A percentile compares a stretch with the other conserved stretches of the same genome.
Evolutionary conservation across 2,329 filamentous ascomycete species (phyloP).

Genomic region (Pseudogymnoascus sp.): DNA sequence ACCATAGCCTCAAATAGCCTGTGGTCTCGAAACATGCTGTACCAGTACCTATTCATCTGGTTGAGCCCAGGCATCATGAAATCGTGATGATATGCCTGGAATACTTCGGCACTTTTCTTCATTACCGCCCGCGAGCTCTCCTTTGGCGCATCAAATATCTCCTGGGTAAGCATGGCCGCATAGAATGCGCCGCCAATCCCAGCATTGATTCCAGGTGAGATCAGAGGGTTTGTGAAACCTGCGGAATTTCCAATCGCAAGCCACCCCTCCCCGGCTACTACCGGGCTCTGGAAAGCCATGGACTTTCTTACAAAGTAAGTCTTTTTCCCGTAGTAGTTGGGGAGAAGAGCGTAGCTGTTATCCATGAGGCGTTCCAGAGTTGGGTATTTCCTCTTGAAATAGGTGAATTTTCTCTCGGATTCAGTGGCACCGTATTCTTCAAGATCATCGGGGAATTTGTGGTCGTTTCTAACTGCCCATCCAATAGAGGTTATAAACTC

Average conservation of each 20-base stretch:
- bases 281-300: slow-evolving; percentile 16
- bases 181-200: background rate
- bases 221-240: slow-evolving; percentile 26
- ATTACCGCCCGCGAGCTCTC: background rate
- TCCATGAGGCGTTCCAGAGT: slow-evolving; percentile 21
- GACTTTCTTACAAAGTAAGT: background rate
- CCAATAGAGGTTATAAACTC: background rate
- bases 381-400: slow-evolving; percentile 18
- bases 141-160: background rate
- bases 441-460: slow-evolving; percentile 18
- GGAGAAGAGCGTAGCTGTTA: slow-evolving; percentile 9
- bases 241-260: slow-evolving; percentile 24
- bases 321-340: slow-evolving; percentile 1
- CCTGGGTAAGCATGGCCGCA: background rate
- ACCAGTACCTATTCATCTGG: background rate
- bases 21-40: background rate
- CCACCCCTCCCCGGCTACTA: slow-evolving; percentile 22
- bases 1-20: background rate
- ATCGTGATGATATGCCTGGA: background rate
- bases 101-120: background rate
- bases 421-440: slow-evolving; percentile 19
- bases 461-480: background rate
- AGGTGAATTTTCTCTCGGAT: slow-evolving; percentile 24
- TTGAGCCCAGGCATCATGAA: background rate
- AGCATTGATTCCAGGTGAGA: slow-evolving; percentile 24